A percentile compares a stretch with the other conserved stretches of the same genome.
These are phyloP conservation scores for Viola odorata DNA, from an alignment of 345 rosid species.

Conservation along the genomic window DNA sequence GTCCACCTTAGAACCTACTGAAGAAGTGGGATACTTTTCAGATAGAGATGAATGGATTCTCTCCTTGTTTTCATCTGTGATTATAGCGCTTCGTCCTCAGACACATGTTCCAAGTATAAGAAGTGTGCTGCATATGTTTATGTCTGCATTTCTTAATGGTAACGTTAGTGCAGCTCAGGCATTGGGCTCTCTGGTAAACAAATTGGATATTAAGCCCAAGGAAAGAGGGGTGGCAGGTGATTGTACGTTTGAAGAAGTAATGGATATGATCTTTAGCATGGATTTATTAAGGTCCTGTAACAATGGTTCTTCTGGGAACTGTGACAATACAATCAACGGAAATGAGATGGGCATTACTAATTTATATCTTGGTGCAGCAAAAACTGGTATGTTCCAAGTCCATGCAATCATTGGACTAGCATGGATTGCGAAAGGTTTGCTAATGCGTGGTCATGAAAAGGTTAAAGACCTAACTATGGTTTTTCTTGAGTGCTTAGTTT, in stretches of 20 bases:
- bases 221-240: slow-evolving; percentile 24
- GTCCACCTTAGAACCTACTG: slow-evolving; percentile 24
- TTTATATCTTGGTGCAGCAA: slow-evolving; percentile 35
- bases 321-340: slow-evolving; percentile 19
- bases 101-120: slow-evolving; percentile 57
- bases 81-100: slow-evolving; percentile 61
- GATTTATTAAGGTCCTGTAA: slow-evolving; percentile 17
- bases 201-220: slow-evolving; percentile 38
- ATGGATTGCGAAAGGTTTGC: slow-evolving; percentile 94
- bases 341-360: slow-evolving; percentile 28
- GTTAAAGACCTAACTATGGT: slow-evolving; percentile 52
- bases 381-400: slow-evolving; percentile 37
- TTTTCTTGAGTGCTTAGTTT: slow-evolving; percentile 53
- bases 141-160: slow-evolving; percentile 48
- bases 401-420: slow-evolving; percentile 69
- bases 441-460: slow-evolving; percentile 81
- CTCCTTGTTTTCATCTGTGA: slow-evolving; percentile 66
- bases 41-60: slow-evolving; percentile 59
- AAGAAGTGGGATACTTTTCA: slow-evolving; percentile 30
- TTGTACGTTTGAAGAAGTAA: slow-evolving; percentile 64
- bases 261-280: slow-evolving; percentile 46
- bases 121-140: slow-evolving; percentile 36
- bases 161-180: slow-evolving; percentile 71
- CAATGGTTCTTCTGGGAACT: slow-evolving; percentile 20
- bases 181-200: slow-evolving; percentile 79